These are phyloP conservation scores for Backusella macrospora DNA, from an alignment of 192 early-diverging fungal species.

Conservation along the genomic window DNA sequence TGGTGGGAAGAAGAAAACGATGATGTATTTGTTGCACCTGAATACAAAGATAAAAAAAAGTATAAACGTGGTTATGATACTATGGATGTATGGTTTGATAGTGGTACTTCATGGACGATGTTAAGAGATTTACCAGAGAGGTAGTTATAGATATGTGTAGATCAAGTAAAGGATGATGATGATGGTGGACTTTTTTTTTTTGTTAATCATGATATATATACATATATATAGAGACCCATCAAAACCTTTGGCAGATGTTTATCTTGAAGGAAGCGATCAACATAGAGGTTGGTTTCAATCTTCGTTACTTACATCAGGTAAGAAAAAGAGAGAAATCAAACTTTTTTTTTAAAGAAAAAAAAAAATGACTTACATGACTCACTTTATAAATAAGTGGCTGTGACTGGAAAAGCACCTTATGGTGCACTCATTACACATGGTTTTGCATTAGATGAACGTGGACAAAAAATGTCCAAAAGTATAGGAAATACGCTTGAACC, in stretches of 20 bases:
- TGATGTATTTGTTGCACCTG: constrained; percentile 61
- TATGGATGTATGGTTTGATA: constrained; percentile 91
- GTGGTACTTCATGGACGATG: constrained; percentile 76
- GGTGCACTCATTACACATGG: constrained; percentile 76
- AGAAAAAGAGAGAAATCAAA: background rate
- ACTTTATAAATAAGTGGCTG: constrained; percentile 50
- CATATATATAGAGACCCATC: constrained; percentile 21
- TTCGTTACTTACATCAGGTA: constrained; percentile 70
- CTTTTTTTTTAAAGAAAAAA: too few relatives aligned
- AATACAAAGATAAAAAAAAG: constrained; percentile 52
- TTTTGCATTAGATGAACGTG: constrained; percentile 78
- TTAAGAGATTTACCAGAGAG: constrained; percentile 49
- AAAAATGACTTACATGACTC: background rate
- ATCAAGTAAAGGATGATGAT: background rate
- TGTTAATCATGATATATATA: constrained; percentile 7
- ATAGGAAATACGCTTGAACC: constrained; percentile 79
- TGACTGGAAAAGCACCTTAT: constrained; percentile 70
- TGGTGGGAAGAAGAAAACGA: constrained; percentile 75
- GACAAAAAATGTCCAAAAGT: constrained; percentile 85
- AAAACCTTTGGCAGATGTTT: constrained; percentile 64
- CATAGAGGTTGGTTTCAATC: constrained; percentile 90
- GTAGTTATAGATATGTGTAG: too few relatives aligned
- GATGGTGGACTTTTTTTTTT: background rate
- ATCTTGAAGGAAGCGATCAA: constrained; percentile 80
- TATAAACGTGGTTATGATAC: constrained; percentile 74